Conservation (phyloP, 2,329 filamentous ascomycete species). For the Harringtonia aguacate region DNA sequence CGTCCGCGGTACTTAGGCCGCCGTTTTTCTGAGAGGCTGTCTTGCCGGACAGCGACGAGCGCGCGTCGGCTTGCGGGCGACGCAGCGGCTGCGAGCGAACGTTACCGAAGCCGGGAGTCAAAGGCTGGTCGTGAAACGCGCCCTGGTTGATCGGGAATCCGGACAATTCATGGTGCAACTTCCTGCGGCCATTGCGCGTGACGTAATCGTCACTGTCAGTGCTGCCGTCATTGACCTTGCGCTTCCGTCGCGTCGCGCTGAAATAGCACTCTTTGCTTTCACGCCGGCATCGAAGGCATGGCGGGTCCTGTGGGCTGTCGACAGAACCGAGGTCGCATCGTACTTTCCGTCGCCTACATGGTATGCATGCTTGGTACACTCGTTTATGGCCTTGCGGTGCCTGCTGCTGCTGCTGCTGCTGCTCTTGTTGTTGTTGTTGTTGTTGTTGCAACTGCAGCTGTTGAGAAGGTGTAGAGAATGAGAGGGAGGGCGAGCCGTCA, state of each 20-base stretch:
- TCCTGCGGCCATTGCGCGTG: slow-evolving; percentile 63
- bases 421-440: neutral
- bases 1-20: slow-evolving; percentile 29
- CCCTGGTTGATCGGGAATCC: slow-evolving; percentile 33
- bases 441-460: neutral
- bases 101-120: slow-evolving; percentile 56
- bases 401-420: slow-evolving; percentile 7
- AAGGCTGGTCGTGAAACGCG: slow-evolving; percentile 42
- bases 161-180: too few species aligned
- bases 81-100: slow-evolving; percentile 56
- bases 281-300: slow-evolving; percentile 84
- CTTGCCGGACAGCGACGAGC: slow-evolving; percentile 21
- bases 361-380: slow-evolving; percentile 54
- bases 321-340: slow-evolving; percentile 61
- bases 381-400: slow-evolving; percentile 33
- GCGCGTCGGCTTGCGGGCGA: slow-evolving; percentile 33
- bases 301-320: slow-evolving; percentile 87
- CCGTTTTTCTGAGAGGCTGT: slow-evolving; percentile 17
- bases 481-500: slow-evolving; percentile 8
- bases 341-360: slow-evolving; percentile 50
- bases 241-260: slow-evolving; percentile 85
- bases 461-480: neutral
- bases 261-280: slow-evolving; percentile 98
- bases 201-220: slow-evolving; percentile 52
- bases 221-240: slow-evolving; percentile 57